A percentile compares a stretch with the other conserved stretches of the same genome.
These are phyloP conservation scores for Calocera cornea DNA, from an alignment of 768 basidiomycete species.

Conservation along the genomic window DNA sequence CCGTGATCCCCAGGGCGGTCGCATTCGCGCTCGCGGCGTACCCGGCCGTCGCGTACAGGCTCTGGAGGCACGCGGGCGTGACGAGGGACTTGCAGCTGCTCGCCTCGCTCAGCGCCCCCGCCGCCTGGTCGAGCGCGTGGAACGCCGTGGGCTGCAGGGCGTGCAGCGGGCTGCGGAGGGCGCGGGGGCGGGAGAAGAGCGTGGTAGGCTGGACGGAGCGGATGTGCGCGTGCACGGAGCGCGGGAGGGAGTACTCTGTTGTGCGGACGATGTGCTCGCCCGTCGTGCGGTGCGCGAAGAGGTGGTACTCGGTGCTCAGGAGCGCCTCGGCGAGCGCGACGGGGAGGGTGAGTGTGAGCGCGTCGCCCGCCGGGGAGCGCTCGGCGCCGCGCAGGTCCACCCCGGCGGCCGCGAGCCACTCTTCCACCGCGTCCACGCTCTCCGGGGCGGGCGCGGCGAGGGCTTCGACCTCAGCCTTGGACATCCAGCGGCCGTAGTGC, in stretches of 20 bases:
- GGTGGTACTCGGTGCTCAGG: background rate
- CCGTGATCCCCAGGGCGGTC: constrained; percentile 26
- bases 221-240: constrained; percentile 6
- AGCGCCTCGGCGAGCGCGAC: constrained; percentile 2
- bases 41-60: constrained; percentile 25
- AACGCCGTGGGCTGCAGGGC: background rate
- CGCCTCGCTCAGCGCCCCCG: background rate
- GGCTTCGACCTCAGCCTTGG: constrained; percentile 1
- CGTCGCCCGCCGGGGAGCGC: background rate
- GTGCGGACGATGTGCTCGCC: constrained; percentile 8
- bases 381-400: background rate
- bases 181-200: background rate
- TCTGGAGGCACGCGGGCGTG: constrained; percentile 23
- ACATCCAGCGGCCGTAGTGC: background rate
- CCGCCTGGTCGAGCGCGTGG: background rate
- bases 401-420: background rate
- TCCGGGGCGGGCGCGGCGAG: background rate
- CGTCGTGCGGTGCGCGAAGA: background rate
- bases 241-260: constrained; percentile 7
- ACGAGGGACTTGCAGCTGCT: constrained; percentile 23
- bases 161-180: background rate
- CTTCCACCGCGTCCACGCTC: background rate
- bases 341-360: constrained; percentile 2
- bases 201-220: constrained; percentile 11
- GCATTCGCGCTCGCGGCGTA: constrained; percentile 19